Percentiles rank a stretch among this genome's conserved stretches.
These are phyloP conservation scores for Glomus cerebriforme DNA, from an alignment of 192 early-diverging fungal genomes.

Conservation along the genomic window DNA sequence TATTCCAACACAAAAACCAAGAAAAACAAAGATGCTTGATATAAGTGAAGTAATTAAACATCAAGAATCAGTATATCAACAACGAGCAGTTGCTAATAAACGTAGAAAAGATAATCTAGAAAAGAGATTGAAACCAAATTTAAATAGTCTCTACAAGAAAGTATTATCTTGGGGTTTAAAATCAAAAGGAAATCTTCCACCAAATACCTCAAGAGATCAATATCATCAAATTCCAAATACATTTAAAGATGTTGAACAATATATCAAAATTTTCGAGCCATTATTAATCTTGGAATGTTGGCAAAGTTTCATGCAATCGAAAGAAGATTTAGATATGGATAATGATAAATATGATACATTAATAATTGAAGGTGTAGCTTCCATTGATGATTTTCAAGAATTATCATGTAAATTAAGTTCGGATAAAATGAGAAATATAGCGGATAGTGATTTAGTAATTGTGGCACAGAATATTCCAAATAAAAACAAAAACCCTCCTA, in stretches of 20 bases:
- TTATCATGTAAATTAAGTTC: conserved; percentile 46
- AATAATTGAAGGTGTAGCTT: conserved; percentile 53
- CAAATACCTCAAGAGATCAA: conserved; percentile 33
- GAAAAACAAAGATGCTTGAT: conserved; percentile 52
- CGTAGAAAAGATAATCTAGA: conserved; percentile 47
- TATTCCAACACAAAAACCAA: conserved; percentile 27
- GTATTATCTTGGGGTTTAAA: conserved; percentile 66
- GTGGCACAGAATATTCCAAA: conserved; percentile 46
- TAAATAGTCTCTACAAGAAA: conserved; percentile 57
- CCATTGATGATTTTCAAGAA: conserved; percentile 77
- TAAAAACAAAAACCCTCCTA: conserved; percentile 30
- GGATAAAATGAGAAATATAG: conserved; percentile 47
- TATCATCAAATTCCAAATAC: conserved; percentile 55
- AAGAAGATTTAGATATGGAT: conserved; percentile 60
- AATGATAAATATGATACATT: conserved; percentile 47
- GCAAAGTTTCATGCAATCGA: conserved; percentile 74
- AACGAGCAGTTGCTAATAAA: conserved; percentile 17
- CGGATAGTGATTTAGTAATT: conserved; percentile 69
- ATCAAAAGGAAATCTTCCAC: conserved; percentile 56
- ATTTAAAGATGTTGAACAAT: conserved; percentile 63
- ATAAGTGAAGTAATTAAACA: conserved; percentile 31
- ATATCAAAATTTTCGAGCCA: conserved; percentile 74
- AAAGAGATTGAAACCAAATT: conserved; percentile 52
- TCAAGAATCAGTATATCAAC: conserved; percentile 25
- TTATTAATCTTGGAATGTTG: conserved; percentile 83